Base-by-base conservation (phyloP, 129 eudicot genomes). In the Saussurea involucrata region DNA sequence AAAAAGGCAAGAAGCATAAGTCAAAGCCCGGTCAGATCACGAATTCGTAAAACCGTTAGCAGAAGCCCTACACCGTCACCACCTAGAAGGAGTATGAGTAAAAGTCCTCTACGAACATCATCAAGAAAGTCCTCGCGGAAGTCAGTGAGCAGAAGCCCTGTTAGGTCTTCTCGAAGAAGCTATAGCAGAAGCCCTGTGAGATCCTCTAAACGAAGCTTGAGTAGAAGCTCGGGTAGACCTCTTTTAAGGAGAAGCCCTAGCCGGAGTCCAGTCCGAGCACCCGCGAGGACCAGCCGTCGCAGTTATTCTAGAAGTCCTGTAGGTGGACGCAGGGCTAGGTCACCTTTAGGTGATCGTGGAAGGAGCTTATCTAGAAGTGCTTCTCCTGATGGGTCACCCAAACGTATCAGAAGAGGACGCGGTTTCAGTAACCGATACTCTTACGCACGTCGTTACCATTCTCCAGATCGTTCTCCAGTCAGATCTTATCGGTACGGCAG, bases 351-450 rank as follows among this genome's bases (percentile, higher is more conserved):
- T 60, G 91, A 80, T 44, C 91, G 91, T 77, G 90, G 81, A 11
- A 83, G 96, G 76, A 93, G 96, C 80, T 68, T 84, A 13, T 88
- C 97, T 28, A 88, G 96, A 83, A 95, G 99, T 71, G 87, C 69
- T 63, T 90, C 99, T 0, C 90, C 86, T 15, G 96, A 85, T 73
- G 95, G 94, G 37, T 95, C 97, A 44, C 92, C 99, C 24, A 90
- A 84, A 77, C 91, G 95, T 32, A 87, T 92, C 68, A 85, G 99
- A 77, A 86, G 92, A 77, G 99, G 99, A 5, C 87, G 99, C 80
- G 99, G 99, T 63, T 95, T 95, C 69, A 95, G 96, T 76, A 89
- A 92, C 46, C 85, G 92, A 8, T 95, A 77, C 92, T 92, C 97
- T 24, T 90, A 85, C 84, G 96, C 90, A 9, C 89, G 97, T 7